phyloP scores from a whole-genome alignment of 2,329 filamentous ascomycete genomes.

The Neocatenulostroma microsporum region DNA sequence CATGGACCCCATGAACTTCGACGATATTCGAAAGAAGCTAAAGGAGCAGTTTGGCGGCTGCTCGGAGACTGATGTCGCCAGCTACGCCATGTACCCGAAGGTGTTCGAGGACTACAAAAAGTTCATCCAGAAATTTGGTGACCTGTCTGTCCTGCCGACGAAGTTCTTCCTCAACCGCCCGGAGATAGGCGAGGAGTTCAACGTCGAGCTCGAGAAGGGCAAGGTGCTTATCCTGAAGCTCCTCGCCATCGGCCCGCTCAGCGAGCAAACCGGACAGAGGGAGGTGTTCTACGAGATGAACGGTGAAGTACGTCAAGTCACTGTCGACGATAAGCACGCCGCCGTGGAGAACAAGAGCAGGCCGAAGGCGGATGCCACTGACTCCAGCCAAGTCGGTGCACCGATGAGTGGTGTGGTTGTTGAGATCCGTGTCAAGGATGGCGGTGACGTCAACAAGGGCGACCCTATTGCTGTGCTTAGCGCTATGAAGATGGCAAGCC shows the following conservation, averaged over 20 bases:
- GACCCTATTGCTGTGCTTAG: constrained; percentile 92
- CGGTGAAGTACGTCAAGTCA: constrained; percentile 90
- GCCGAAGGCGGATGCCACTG: constrained; percentile 78
- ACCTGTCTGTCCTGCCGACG: constrained; percentile 88
- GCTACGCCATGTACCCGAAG: constrained; percentile 97
- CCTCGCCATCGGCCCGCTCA: constrained; percentile 85
- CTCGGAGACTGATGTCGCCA: constrained; percentile 86
- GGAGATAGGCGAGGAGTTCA: constrained; percentile 95
- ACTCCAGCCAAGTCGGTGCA: constrained; percentile 89
- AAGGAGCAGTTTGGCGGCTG: constrained; percentile 75
- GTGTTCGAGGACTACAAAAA: constrained; percentile 98
- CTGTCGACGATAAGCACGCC: constrained; percentile 87
- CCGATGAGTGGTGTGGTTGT: constrained; percentile 98
- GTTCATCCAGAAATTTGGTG: constrained; percentile 81
- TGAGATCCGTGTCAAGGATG: constrained; percentile 88
- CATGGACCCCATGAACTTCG: constrained; percentile 81
- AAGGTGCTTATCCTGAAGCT: constrained; percentile 97
- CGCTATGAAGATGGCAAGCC: constrained; percentile 98
- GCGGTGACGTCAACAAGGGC: constrained; percentile 94
- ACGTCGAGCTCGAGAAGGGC: constrained; percentile 97
- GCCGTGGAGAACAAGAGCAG: constrained; percentile 89
- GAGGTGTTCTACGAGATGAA: constrained; percentile 99
- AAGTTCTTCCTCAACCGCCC: constrained; percentile 89
- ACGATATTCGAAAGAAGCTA: constrained; percentile 76
- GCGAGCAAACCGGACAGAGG: constrained; percentile 91